These are phyloP conservation scores for Schizonepeta tenuifolia DNA, from an alignment of 257 asterid genomes.

Conservation along the genomic window DNA sequence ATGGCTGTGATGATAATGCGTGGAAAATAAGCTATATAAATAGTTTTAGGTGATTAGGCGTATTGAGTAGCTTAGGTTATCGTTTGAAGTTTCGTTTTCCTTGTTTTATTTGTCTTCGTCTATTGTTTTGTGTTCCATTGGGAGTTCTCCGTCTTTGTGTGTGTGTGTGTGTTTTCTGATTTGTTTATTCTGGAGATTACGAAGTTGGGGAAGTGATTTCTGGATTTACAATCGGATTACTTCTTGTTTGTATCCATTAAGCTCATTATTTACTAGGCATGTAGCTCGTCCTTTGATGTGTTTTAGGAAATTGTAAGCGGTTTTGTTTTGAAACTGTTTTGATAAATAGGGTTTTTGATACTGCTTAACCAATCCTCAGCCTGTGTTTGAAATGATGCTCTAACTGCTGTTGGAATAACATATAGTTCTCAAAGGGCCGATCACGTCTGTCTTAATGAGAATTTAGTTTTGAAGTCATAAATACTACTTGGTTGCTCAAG, in stretches of 20 bases:
- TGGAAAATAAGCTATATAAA: slow-evolving; percentile 16
- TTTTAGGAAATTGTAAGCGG: background rate
- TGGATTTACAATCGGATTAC: background rate
- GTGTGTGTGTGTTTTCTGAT: background rate
- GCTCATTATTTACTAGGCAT: slow-evolving; percentile 5
- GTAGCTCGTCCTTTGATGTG: background rate
- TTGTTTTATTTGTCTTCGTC: background rate
- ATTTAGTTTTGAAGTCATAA: slow-evolving; percentile 11
- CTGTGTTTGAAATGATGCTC: background rate
- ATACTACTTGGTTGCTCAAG: background rate
- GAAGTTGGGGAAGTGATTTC: background rate
- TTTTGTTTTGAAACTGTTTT: background rate
- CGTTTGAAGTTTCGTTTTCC: background rate
- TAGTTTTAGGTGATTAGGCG: slow-evolving; percentile 18
- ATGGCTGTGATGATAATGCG: slow-evolving; percentile 13
- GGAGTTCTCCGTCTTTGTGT: background rate
- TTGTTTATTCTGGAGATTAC: background rate
- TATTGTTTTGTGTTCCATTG: background rate
- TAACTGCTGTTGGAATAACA: background rate
- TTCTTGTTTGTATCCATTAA: background rate
- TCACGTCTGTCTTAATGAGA: background rate
- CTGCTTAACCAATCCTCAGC: background rate
- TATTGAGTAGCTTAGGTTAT: slow-evolving; percentile 10
- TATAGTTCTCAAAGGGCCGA: slow-evolving; percentile 13
- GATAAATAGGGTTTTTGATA: background rate